These are phyloP conservation scores for Tetradesmus obliquus DNA, from an alignment of 139 green algal species.

Conservation along the genomic window DNA sequence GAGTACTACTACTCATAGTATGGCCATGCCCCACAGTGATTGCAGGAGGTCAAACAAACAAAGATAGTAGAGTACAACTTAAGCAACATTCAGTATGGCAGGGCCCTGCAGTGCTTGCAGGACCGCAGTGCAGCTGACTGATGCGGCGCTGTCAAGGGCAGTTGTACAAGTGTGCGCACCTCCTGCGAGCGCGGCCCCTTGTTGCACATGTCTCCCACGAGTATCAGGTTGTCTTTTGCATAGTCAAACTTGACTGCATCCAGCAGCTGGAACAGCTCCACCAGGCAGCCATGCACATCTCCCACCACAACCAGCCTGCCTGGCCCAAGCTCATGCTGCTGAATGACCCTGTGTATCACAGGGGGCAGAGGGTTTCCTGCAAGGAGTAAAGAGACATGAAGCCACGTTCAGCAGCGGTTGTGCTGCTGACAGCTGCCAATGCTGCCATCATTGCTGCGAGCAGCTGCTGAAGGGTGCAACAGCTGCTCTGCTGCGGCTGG, in stretches of 20 bases:
- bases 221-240: neutral
- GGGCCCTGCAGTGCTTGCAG: too few species aligned
- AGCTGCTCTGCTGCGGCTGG: too few species aligned
- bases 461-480: too few species aligned
- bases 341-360: neutral
- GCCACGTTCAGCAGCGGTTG: neutral
- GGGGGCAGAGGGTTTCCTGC: constrained; percentile 22
- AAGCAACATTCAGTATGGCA: too few species aligned
- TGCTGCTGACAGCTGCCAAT: too few species aligned
- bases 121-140: too few species aligned
- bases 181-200: constrained; percentile 39
- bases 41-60: too few species aligned
- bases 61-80: too few species aligned
- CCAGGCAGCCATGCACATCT: constrained; percentile 20
- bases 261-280: neutral
- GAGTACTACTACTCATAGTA: too few species aligned
- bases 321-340: constrained; percentile 3
- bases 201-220: constrained; percentile 12
- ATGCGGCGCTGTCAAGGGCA: too few species aligned
- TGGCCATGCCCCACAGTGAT: too few species aligned
- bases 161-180: neutral
- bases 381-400: neutral
- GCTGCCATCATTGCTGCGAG: too few species aligned
- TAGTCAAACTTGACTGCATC: constrained; percentile 1
- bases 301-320: constrained; percentile 13